Base-by-base conservation (phyloP, 2,329 filamentous ascomycete genomes). In the Cryphonectria naterciae region DNA sequence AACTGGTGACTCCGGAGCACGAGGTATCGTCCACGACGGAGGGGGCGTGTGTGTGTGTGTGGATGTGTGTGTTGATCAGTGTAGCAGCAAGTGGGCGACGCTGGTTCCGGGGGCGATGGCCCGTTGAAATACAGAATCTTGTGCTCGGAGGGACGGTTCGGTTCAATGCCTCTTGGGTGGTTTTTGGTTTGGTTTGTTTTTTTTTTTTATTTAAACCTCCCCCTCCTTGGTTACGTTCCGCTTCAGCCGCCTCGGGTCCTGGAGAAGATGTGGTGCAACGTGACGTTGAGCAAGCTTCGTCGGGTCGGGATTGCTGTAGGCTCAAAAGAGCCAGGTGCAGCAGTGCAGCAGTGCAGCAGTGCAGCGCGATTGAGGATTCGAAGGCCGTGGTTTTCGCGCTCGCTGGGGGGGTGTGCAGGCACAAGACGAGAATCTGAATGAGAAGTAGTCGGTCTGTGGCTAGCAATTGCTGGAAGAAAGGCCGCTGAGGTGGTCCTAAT, bases 121-220 rank as follows among this genome's bases (percentile, higher is more conserved):
- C 65, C 60, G 70, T 68, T 49, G 22, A 65, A 62, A 64, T 64
- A 61, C 65, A 68, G 61, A 54, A 62, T 65, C 46, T 25, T 25
- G 70, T 67, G 70, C 49, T 72, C 52, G 52, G 63, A 39, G 41
- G 35, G 60, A 70, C 61, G 49, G 35, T 64, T 19, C 35, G 28
- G 11, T 56, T 49, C 46, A 49, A 49, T 49, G 2, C 68, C 60
- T 65, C 25, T 17, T 60, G 32, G 35, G 7, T 39, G 17, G 17
- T 49, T 49, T 49, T 49, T 43, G 32, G 32, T 32, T 32, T 32
- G 2, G 28, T 32, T 32, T 1, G 32, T 17, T 17, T 46, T 4
- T 46, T 19, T 19, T 17, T 17, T 46, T 4, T 46, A 6, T 19
- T 46, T 58, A 32, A 32, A 32, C 32, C 32, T 32, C 32, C 32